Conservation (phyloP, 305 asterid species). For the Fraxinus latifolia region DNA sequence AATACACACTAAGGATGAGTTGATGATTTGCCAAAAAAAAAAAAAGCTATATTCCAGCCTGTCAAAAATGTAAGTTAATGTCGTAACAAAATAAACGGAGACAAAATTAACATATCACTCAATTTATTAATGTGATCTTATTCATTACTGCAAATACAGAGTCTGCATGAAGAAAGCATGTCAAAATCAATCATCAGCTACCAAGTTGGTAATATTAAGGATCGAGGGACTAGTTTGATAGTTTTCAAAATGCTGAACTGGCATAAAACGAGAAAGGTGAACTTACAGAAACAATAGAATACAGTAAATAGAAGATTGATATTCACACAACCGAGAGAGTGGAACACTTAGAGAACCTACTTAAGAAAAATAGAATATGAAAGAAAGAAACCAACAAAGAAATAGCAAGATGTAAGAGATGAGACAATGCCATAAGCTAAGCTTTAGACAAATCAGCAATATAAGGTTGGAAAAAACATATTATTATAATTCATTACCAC, state of each 20-base stretch:
- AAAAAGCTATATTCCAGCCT: neutral
- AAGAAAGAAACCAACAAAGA: neutral
- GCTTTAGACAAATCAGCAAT: neutral
- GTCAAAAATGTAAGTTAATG: neutral
- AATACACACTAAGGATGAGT: neutral
- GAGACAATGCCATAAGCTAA: neutral
- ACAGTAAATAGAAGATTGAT: neutral
- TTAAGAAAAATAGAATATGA: neutral
- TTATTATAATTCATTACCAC: conserved; percentile 6
- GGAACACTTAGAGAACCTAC: neutral
- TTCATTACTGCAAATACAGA: neutral
- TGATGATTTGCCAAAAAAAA: neutral
- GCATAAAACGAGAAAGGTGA: neutral
- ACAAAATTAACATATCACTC: neutral
- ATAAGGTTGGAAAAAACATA: neutral
- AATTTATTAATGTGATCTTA: neutral
- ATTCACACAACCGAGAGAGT: neutral
- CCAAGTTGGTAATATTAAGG: neutral
- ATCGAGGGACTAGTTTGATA: neutral
- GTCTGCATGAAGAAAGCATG: neutral
- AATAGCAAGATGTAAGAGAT: neutral
- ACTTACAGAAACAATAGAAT: neutral
- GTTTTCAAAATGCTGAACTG: neutral
- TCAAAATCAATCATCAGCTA: neutral
- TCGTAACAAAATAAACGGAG: neutral